Evolutionary conservation across 1,139 yeast species (phyloP), one percentile per base, ranked within the genome.

Genomic region (Pneumocystis murina): DNA sequence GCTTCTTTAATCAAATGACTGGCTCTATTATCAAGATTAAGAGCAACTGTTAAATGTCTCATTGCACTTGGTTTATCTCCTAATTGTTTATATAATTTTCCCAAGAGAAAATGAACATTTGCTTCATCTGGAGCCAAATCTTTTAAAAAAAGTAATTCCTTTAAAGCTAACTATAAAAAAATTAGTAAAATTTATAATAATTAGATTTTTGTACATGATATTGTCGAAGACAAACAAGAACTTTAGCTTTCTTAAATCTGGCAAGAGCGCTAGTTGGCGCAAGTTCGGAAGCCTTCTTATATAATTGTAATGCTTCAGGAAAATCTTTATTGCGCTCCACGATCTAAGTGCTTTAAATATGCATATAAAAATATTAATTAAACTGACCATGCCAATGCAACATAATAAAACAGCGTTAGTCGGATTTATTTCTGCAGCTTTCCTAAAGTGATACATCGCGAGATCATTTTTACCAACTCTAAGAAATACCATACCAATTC

Each of bases 111-210:
- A 73, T 91, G 97, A 35, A 92, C 96, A 64, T 90, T 84, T 0
- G 97, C 95, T 73, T 94, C 97, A 72, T 91, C 95, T 0, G 98
- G 97, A 0, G 96, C 96, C 67, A 87, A 73, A 63, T 82, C 81
- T 68, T 82, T 83, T 65, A 94, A 79, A 62, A 79, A 78, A 71
- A 87, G 90, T 72, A 92, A 87, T 72, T 84, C 87, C 61, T 79
- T 80, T 64, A 90, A 76, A 0, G 98, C 95, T n/a, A 59, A 64
- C 65, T 65, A 61, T 6, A 10, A 24, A 33, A 17, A 4, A n/a
- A 10, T 60, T n/a, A 41, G 8, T 12, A 54, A 14, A 8, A 28
- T 38, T 30, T 40, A 24, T 48, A 24, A 24, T 48, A 30, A 24
- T 20, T 38, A 28, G 10, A 40, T 12, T 30, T 20, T 12, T 17